Conservation (phyloP, 345 rosid species). For the Raphanus sativus region DNA sequence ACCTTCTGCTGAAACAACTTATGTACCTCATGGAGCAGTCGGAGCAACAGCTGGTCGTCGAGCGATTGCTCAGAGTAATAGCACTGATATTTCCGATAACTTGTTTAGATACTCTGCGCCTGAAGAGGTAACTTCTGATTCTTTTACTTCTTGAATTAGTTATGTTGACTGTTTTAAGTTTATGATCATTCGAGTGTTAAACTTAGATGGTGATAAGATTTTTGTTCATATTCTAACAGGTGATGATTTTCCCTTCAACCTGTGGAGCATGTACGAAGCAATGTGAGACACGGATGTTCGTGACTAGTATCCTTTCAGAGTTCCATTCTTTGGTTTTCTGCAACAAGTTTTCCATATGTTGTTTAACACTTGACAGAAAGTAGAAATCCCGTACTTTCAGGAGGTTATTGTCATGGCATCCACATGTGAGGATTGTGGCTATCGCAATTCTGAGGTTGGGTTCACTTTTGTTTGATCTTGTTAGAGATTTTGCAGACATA, state of each 20-base stretch:
- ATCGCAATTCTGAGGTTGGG: constrained; percentile 93
- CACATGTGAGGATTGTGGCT: constrained; percentile 83
- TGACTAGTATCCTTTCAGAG: constrained; percentile 49
- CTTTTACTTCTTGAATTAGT: not conserved
- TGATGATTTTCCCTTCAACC: constrained; percentile 52
- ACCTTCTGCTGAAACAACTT: constrained; percentile 36
- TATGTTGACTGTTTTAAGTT: not conserved
- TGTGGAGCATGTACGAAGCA: constrained; percentile 45
- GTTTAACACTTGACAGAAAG: constrained; percentile 47
- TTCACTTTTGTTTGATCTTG: not conserved
- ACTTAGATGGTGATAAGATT: not conserved
- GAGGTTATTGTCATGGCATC: constrained; percentile 99
- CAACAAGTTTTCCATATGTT: not conserved
- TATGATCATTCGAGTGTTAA: not conserved
- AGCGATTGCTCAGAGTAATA: constrained; percentile 86
- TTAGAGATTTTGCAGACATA: not conserved
- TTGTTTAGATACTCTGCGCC: constrained; percentile 81
- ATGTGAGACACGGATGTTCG: constrained; percentile 51
- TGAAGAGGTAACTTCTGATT: constrained; percentile 61
- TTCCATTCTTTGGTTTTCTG: not conserved
- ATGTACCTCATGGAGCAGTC: constrained; percentile 69
- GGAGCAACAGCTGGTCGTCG: constrained; percentile 87
- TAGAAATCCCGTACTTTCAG: constrained; percentile 93
- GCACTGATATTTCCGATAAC: constrained; percentile 74
- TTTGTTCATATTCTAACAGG: constrained; percentile 30